Evolutionary conservation across 1,284 basidiomycete species (phyloP).

Genomic region (Fomitopsis schrenkii): DNA sequence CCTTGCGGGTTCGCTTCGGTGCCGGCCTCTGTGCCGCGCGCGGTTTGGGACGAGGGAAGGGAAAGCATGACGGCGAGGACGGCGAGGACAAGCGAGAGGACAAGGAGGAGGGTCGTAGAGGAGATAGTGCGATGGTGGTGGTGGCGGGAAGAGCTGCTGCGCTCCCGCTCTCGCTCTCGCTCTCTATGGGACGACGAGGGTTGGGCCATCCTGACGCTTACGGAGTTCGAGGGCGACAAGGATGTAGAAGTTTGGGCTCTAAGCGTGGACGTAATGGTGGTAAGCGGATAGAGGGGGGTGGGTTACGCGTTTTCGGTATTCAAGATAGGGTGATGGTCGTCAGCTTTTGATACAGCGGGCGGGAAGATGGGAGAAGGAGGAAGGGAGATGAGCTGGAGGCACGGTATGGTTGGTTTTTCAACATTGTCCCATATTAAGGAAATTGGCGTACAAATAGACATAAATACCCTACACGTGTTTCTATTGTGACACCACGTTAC

Average conservation of each 20-base stretch:
- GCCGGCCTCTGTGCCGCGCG: slow-evolving; percentile 22
- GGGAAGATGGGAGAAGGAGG: slow-evolving; percentile 17
- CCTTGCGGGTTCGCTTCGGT: slow-evolving; percentile 40
- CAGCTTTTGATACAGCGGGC: slow-evolving; percentile 13
- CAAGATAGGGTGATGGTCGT: slow-evolving; percentile 13
- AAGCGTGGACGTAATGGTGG: slow-evolving; percentile 62
- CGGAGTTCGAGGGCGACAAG: slow-evolving; percentile 73
- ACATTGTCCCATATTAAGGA: slow-evolving; percentile 19
- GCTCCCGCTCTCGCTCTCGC: slow-evolving; percentile 51
- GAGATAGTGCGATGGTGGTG: slow-evolving; percentile 82
- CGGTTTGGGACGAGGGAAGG: slow-evolving; percentile 49
- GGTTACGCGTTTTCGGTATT: slow-evolving; percentile 18
- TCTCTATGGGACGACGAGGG: slow-evolving; percentile 77
- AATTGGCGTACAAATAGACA: slow-evolving; percentile 17
- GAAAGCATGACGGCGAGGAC: slow-evolving; percentile 84
- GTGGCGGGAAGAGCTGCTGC: slow-evolving; percentile 53
- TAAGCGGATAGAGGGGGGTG: slow-evolving; percentile 14
- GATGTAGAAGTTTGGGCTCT: slow-evolving; percentile 56
- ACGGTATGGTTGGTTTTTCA: slow-evolving; percentile 19
- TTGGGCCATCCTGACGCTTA: slow-evolving; percentile 78
- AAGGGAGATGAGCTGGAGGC: slow-evolving; percentile 5
- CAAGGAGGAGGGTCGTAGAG: slow-evolving; percentile 80
- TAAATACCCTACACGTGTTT: slow-evolving; percentile 24
- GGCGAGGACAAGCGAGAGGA: slow-evolving; percentile 76
- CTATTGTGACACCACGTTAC: neutral